A percentile compares a stretch with the other conserved stretches of the same genome.
phyloP scores from a whole-genome alignment of 352 stramenopile genomes.

The Phytophthora colocasiae region DNA sequence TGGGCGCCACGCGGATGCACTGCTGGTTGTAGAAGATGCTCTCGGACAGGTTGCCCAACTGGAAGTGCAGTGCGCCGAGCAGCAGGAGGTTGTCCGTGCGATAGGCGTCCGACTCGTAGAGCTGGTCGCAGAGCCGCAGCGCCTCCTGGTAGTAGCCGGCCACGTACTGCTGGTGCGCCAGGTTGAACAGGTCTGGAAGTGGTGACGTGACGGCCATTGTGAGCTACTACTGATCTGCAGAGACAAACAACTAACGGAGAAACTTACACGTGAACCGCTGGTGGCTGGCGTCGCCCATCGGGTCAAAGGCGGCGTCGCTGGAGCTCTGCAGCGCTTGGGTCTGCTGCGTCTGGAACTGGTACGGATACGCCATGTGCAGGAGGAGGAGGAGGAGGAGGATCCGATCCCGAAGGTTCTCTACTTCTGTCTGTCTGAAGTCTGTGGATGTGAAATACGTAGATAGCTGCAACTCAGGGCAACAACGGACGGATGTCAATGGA shows the following conservation, averaged over 20 bases:
- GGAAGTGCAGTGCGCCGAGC: conserved; percentile 94
- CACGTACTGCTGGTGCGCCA: conserved; percentile 87
- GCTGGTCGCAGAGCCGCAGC: conserved; percentile 83
- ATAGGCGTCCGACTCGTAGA: conserved; percentile 89
- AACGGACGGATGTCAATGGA: conserved; percentile 1
- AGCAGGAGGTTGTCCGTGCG: conserved; percentile 94
- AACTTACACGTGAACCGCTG: conserved; percentile 80
- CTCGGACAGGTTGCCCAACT: conserved; percentile 92
- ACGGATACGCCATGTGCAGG: conserved; percentile 36
- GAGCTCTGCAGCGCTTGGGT: conserved; percentile 30
- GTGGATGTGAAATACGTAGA: background rate
- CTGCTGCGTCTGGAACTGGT: conserved; percentile 34
- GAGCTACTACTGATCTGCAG: conserved; percentile 5
- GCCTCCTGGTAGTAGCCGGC: conserved; percentile 91
- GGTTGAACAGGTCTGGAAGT: conserved; percentile 66
- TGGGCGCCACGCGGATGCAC: conserved; percentile 91
- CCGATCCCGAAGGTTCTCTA: background rate
- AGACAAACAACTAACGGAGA: background rate
- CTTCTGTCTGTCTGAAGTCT: background rate
- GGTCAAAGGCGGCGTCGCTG: conserved; percentile 29
- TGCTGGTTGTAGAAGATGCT: conserved; percentile 97
- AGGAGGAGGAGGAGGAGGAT: too few species aligned
- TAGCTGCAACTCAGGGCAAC: background rate
- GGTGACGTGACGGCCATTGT: background rate
- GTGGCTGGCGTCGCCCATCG: conserved; percentile 48